A percentile compares a stretch with the other conserved stretches of the same genome.
These are phyloP conservation scores for Colletotrichum sp. DNA, from an alignment of 2,329 filamentous ascomycete species.

Conservation along the genomic window DNA sequence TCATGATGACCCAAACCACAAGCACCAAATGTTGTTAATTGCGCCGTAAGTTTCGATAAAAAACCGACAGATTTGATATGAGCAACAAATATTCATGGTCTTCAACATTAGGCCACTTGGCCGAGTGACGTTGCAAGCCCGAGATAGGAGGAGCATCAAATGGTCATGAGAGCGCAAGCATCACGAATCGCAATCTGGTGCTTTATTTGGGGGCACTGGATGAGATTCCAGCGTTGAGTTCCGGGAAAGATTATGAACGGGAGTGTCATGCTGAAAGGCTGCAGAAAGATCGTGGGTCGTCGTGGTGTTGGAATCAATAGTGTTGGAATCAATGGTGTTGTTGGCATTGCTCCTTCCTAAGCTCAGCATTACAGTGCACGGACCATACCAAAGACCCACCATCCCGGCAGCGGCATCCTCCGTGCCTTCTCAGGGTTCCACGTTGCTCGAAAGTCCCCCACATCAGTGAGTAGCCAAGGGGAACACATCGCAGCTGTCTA, in stretches of 20 bases:
- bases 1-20: too few species aligned
- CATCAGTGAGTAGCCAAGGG: constrained; percentile 34
- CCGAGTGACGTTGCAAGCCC: neutral
- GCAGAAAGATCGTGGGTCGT: neutral
- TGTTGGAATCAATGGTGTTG: too few species aligned
- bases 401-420: constrained; percentile 35
- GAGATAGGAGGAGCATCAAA: neutral
- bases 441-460: constrained; percentile 53
- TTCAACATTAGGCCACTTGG: neutral
- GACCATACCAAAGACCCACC: neutral
- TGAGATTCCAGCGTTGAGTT: neutral
- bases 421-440: constrained; percentile 55
- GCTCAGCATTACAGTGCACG: neutral
- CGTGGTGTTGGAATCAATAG: neutral
- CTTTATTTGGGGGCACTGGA: neutral
- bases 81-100: neutral
- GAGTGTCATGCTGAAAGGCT: neutral
- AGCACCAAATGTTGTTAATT: neutral
- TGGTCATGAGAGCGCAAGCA: neutral
- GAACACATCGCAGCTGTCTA: constrained; percentile 24
- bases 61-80: neutral
- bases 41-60: too few species aligned
- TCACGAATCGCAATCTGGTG: neutral
- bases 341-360: neutral
- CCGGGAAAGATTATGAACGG: neutral